Evolutionary conservation across 768 basidiomycete genomes (phyloP), one percentile per base, ranked within the genome.

Genomic region (Tubosaeta brunneosetosa): DNA sequence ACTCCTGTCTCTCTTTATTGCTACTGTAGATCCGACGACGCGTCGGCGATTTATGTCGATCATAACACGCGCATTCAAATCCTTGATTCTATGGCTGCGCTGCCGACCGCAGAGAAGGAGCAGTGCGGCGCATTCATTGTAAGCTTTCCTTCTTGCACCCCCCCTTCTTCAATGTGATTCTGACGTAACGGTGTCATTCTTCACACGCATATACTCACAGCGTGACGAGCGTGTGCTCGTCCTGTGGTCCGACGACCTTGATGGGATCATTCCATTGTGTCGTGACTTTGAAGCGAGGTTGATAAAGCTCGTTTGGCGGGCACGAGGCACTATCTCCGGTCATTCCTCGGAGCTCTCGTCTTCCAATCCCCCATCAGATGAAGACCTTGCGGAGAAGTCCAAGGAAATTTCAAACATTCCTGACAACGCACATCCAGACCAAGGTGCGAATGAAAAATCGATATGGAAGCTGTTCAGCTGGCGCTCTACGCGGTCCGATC

Each of bases 61-160:
- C 66, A 69, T 50, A 83, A 92, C 64, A 94, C 91, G 1, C 85
- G 90, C 6, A 94, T 94, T 48, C 92, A 94, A 69, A 83, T 94
- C 51, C 67, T 94, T 25, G 85, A 89, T 53, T 80, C 80, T 14
- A 82, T 94, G 59, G 61, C 65, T 48, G 76, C 80, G 51, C 73
- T 94, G 38, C 81, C 85, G 6, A 77, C 79, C 37, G 91, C 91
- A 7, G 88, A 94, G 65, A 94, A 93, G 73, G 91, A 94, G 64
- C 91, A 94, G 61, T 91, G 87, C 46, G 92, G 85, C 17, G 92
- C 92, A 12, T 94, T 94, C 66, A 78, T 92, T 49, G 88, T 86
- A 66, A 62, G 80, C 26, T 38, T 31, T 76, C 42, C 38, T 29
- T 76, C 42, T 45, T 22, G 11, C 32, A 22, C 19, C 6, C 44